Conservation (phyloP, 305 asterid species). For the Fraxinus ornus region DNA sequence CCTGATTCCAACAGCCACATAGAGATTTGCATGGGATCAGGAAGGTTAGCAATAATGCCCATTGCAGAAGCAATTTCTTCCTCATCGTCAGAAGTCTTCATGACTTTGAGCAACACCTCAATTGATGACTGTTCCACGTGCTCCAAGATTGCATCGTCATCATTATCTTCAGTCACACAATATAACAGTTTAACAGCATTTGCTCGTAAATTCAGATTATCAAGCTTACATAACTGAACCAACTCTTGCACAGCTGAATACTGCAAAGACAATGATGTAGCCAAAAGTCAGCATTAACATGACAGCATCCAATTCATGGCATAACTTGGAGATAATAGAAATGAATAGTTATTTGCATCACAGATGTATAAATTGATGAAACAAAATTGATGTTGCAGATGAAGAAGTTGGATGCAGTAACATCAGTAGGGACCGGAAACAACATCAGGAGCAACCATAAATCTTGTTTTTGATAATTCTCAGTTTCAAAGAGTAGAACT, state of each 20-base stretch:
- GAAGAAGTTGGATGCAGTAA: neutral
- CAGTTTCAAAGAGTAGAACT: neutral
- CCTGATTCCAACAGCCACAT: constrained; percentile 52
- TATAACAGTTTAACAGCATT: constrained; percentile 49
- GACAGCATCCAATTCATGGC: neutral
- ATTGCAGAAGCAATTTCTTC: constrained; percentile 56
- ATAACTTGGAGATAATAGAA: neutral
- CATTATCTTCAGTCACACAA: constrained; percentile 43
- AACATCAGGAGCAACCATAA: neutral
- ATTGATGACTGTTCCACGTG: constrained; percentile 41
- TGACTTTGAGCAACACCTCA: constrained; percentile 41
- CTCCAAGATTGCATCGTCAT: constrained; percentile 34
- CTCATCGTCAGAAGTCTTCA: constrained; percentile 37
- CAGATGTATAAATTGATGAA: neutral
- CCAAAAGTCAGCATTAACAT: constrained; percentile 18
- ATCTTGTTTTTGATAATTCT: neutral
- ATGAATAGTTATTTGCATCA: neutral
- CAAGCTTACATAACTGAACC: constrained; percentile 44
- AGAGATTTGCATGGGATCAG: constrained; percentile 39
- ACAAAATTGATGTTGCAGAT: neutral
- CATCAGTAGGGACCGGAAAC: neutral
- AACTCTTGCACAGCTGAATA: constrained; percentile 48
- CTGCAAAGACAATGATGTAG: constrained; percentile 35
- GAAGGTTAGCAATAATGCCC: constrained; percentile 55
- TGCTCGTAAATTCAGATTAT: constrained; percentile 41